phyloP scores from a whole-genome alignment of 306 rosid species.

The Acacia confusa region DNA sequence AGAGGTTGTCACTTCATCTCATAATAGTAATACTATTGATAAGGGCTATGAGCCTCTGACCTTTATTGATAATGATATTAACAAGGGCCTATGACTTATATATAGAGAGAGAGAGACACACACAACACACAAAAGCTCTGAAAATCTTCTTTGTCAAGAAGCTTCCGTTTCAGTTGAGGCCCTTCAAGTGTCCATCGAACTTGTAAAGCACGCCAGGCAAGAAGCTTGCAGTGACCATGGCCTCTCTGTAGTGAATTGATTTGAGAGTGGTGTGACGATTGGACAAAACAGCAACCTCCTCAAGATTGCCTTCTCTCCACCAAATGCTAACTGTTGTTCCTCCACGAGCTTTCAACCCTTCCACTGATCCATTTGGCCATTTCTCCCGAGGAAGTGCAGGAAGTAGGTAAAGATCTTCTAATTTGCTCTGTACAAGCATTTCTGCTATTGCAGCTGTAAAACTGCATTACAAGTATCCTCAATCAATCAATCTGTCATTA shows the following conservation, averaged over 20 bases:
- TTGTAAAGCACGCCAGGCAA: conserved; percentile 35
- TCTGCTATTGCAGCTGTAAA: conserved; percentile 65
- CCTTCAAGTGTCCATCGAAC: conserved; percentile 42
- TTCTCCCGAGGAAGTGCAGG: conserved; percentile 61
- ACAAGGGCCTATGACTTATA: background rate
- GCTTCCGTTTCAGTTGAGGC: conserved; percentile 21
- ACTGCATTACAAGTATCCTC: conserved; percentile 22
- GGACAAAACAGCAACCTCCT: conserved; percentile 44
- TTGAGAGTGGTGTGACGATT: conserved; percentile 13
- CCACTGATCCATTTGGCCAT: conserved; percentile 57
- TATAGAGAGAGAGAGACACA: background rate
- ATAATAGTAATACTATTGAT: no score
- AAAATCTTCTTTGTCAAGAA: conserved; percentile 12
- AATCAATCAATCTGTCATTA: background rate
- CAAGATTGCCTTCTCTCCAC: conserved; percentile 62
- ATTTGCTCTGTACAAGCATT: conserved; percentile 62
- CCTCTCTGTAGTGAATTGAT: conserved; percentile 46
- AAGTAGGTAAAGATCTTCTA: conserved; percentile 49
- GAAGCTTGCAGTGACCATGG: conserved; percentile 34
- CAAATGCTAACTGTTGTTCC: conserved; percentile 50
- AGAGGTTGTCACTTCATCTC: background rate
- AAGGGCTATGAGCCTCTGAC: background rate
- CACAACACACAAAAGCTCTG: background rate
- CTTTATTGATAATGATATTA: background rate
- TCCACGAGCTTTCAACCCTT: conserved; percentile 63